Evolutionary conservation across 1,139 yeast genomes (phyloP).

Genomic region (Blastobotrys petasosporus): DNA sequence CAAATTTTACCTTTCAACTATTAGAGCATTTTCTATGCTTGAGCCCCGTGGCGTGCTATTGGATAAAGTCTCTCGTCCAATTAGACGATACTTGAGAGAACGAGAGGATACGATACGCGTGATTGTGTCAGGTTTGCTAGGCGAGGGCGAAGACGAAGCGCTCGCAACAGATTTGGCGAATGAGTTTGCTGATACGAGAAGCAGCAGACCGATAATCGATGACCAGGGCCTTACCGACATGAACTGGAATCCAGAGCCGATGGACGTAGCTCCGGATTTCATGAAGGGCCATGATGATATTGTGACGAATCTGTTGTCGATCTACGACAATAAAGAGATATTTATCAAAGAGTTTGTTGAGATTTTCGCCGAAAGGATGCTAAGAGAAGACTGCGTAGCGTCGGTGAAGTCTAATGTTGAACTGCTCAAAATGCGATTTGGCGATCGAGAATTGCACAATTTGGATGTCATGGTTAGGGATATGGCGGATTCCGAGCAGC

Average conservation of each 20-base stretch:
- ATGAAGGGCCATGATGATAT: slow-evolving; percentile 55
- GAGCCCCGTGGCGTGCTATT: slow-evolving; percentile 84
- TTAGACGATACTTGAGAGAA: slow-evolving; percentile 58
- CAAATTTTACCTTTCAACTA: slow-evolving; percentile 61
- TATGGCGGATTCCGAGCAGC: slow-evolving; percentile 36
- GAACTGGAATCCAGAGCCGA: slow-evolving; percentile 84
- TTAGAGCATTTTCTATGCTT: slow-evolving; percentile 64
- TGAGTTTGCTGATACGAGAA: slow-evolving; percentile 38
- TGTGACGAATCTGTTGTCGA: slow-evolving; percentile 64
- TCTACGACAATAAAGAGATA: slow-evolving; percentile 72
- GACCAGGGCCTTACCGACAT: slow-evolving; percentile 42
- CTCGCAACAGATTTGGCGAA: slow-evolving; percentile 45
- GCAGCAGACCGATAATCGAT: slow-evolving; percentile 10
- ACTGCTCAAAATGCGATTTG: slow-evolving; percentile 59
- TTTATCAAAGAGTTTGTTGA: slow-evolving; percentile 67
- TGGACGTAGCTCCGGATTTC: slow-evolving; percentile 88
- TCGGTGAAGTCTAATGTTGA: slow-evolving; percentile 39
- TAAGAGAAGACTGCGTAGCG: slow-evolving; percentile 42
- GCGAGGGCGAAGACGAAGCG: slow-evolving; percentile 40
- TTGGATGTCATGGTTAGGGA: slow-evolving; percentile 86
- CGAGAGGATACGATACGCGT: slow-evolving; percentile 68
- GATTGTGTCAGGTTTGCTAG: slow-evolving; percentile 67
- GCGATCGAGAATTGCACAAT: slow-evolving; percentile 55
- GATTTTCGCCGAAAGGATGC: slow-evolving; percentile 57
- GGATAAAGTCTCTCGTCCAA: slow-evolving; percentile 72